phyloP scores from a whole-genome alignment of 148 eudicot species.

The Nyssa sinensis region DNA sequence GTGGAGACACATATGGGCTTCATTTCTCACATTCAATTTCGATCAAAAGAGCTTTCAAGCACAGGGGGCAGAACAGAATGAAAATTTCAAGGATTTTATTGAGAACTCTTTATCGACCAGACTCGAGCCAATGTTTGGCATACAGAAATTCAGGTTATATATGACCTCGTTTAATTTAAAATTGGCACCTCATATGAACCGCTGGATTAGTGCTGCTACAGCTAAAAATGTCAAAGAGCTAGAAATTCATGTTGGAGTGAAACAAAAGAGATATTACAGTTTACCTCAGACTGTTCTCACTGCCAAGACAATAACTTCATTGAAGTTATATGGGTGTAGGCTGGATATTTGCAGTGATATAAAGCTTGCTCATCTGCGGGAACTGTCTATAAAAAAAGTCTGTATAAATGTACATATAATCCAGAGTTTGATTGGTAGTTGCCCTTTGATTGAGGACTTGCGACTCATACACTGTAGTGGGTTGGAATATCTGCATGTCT shows the following conservation, averaged over 20 bases:
- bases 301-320: slow-evolving; percentile 23
- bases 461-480: slow-evolving; percentile 23
- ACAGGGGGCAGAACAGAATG: background rate
- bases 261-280: background rate
- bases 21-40: slow-evolving; percentile 31
- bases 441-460: slow-evolving; percentile 41
- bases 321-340: slow-evolving; percentile 31
- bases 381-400: slow-evolving; percentile 29
- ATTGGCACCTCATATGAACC: slow-evolving; percentile 11
- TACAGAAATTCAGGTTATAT: slow-evolving; percentile 35
- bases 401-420: slow-evolving; percentile 14
- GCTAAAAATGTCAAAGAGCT: slow-evolving; percentile 35
- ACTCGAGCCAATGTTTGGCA: slow-evolving; percentile 18
- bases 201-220: slow-evolving; percentile 27
- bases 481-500: slow-evolving; percentile 17
- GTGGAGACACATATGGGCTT: slow-evolving; percentile 35
- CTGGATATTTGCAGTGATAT: slow-evolving; percentile 4
- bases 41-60: slow-evolving; percentile 28
- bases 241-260: slow-evolving; percentile 19
- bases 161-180: slow-evolving; percentile 5
- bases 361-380: slow-evolving; percentile 29
- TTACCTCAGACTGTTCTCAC: slow-evolving; percentile 26
- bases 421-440: slow-evolving; percentile 23
- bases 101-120: slow-evolving; percentile 22
- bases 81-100: slow-evolving; percentile 24